Conservation (phyloP, 441 rosid genomes). For the Euphorbia celastroides region DNA sequence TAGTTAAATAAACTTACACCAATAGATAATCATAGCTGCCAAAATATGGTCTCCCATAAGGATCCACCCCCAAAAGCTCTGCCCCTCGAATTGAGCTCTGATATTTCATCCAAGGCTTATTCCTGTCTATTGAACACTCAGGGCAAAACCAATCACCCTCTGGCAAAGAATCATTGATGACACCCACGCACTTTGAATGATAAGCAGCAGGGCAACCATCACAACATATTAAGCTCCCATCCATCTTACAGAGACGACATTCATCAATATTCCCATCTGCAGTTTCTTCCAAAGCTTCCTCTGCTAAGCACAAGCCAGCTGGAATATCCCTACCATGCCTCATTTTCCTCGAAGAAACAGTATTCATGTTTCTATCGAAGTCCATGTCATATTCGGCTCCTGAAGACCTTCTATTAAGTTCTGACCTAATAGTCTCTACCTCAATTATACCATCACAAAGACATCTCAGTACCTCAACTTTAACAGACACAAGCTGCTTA, state of each 20-base stretch:
- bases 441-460: conserved; percentile 78
- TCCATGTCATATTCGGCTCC: conserved; percentile 63
- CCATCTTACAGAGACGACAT: conserved; percentile 95
- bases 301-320: conserved; percentile 46
- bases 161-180: conserved; percentile 71
- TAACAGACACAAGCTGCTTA: conserved; percentile 50
- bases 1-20: conserved; percentile 66
- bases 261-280: conserved; percentile 81
- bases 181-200: conserved; percentile 92
- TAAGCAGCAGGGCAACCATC: conserved; percentile 96
- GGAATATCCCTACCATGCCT: conserved; percentile 59
- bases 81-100: conserved; percentile 70
- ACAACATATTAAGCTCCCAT: conserved; percentile 87
- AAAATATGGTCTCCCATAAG: conserved; percentile 71
- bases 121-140: conserved; percentile 67
- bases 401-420: conserved; percentile 66
- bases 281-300: conserved; percentile 37
- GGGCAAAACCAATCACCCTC: conserved; percentile 92
- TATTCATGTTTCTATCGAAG: conserved; percentile 44
- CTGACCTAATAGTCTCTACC: conserved; percentile 63
- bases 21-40: conserved; percentile 83
- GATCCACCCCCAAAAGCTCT: conserved; percentile 65
- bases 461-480: conserved; percentile 69
- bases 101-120: conserved; percentile 58
- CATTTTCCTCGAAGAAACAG: conserved; percentile 41